A percentile compares a stretch with the other conserved stretches of the same genome.
phyloP scores from a whole-genome alignment of 495 filamentous ascomycete genomes.

The Tuber brumale region DNA sequence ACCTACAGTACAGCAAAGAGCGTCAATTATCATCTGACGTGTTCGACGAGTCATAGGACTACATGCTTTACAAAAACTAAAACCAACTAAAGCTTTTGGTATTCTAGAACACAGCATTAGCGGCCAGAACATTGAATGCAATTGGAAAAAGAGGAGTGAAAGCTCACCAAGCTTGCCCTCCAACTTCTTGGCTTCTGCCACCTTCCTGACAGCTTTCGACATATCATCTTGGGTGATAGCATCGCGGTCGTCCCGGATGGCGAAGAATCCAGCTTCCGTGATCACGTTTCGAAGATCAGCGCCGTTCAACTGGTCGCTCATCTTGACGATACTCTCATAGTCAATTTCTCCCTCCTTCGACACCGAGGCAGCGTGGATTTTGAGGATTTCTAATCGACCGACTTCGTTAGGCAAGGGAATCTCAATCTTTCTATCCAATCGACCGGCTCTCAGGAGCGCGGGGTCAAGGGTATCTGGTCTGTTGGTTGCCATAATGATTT shows the following conservation, averaged over 20 bases:
- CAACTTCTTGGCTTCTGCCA: constrained; percentile 94
- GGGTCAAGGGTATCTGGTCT: constrained; percentile 96
- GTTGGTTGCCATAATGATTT: constrained; percentile 99
- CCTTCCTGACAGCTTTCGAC: constrained; percentile 96
- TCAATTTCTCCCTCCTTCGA: constrained; percentile 92
- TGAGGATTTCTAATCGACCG: constrained; percentile 92
- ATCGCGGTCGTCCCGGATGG: constrained; percentile 95
- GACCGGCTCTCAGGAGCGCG: constrained; percentile 84
- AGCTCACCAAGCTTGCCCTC: constrained; percentile 56
- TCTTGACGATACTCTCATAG: constrained; percentile 99
- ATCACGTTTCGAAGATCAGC: constrained; percentile 97
- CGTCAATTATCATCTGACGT: neutral
- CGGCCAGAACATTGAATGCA: neutral
- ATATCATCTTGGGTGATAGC: constrained; percentile 97
- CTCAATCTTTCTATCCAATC: constrained; percentile 96
- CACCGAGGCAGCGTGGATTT: constrained; percentile 89
- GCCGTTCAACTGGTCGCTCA: constrained; percentile 96
- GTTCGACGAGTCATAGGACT: neutral
- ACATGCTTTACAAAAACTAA: neutral
- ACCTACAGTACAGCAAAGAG: neutral
- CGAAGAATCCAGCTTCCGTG: constrained; percentile 93
- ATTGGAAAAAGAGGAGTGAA: neutral
- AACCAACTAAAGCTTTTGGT: constrained; percentile 74
- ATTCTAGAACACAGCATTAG: constrained; percentile 50
- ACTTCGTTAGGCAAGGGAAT: constrained; percentile 99